Base-by-base conservation (phyloP, 192 early-diverging fungal species). In the Umbelopsis vinacea region DNA sequence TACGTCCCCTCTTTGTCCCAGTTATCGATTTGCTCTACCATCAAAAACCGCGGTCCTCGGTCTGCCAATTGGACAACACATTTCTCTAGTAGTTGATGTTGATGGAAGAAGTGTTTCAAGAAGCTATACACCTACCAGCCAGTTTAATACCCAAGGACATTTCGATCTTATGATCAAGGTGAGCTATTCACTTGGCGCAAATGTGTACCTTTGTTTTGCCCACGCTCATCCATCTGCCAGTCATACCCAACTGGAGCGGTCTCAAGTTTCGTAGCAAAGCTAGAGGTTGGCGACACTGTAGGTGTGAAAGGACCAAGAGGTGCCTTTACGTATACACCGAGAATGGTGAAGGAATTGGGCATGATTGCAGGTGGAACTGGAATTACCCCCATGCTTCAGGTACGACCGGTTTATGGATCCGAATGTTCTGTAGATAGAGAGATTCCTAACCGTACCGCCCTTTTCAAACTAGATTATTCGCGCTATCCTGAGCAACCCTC, bases 11-110 rank as follows among this genome's bases (percentile, higher is more conserved):
- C 21, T 21, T 22, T 46, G 40, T 43, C 40, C 40, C 52, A 91
- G 90, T 71, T 96, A 96, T 81, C 91, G 92, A 47, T 94, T 97
- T 77, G 87, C 81, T 29, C 87, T 97, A 50, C 92, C 93, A 1
- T 35, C 74, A 21, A 74, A 84, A 37, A 81, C 88, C 33, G 82
- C 83, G 26, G 70, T 81, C 29, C 82, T 96, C 46, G 93, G 93
- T 33, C 82, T 97, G 53, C 96, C 94, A 29, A 93, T 93, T 66
- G 96, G 96, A 0, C 94, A 95, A 37, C 76, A 78, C 24, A 73
- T 78, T 24, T 57, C 67, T 15, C 22, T 78, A 8, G 37, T 70
- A 9, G 71, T 57, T 2, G 35, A 35, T 35, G 72, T 78, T 9
- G 52, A 78, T 53, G 72, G 76, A 29, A 73, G 72, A 29, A 55